phyloP scores from a whole-genome alignment of 2,329 filamentous ascomycete genomes.

The Fusarium begoniae region DNA sequence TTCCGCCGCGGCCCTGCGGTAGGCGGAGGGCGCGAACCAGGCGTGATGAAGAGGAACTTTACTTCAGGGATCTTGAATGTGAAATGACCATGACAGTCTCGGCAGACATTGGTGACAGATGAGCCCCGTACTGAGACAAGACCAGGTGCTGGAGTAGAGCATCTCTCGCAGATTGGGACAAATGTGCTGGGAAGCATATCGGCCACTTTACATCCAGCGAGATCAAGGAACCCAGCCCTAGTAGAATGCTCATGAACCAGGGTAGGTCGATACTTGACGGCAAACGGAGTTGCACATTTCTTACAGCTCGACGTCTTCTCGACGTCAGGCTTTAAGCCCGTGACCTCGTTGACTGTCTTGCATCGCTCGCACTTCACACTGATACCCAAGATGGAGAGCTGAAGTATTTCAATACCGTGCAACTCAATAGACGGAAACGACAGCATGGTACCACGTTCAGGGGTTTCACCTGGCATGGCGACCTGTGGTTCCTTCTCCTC shows the following conservation, averaged over 20 bases:
- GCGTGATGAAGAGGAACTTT: conserved; percentile 77
- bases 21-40: conserved; percentile 56
- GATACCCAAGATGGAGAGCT: conserved; percentile 72
- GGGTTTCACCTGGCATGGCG: conserved; percentile 37
- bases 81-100: conserved; percentile 82
- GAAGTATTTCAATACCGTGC: conserved; percentile 78
- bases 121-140: conserved; percentile 79
- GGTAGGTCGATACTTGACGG: conserved; percentile 69
- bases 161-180: conserved; percentile 78
- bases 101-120: conserved; percentile 76
- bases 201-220: conserved; percentile 76
- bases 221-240: conserved; percentile 81
- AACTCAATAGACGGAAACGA: conserved; percentile 83
- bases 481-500: conserved; percentile 37
- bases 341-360: conserved; percentile 76
- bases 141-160: conserved; percentile 75
- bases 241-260: conserved; percentile 77
- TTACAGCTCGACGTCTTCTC: conserved; percentile 64
- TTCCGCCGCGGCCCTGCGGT: conserved; percentile 54
- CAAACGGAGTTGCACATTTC: conserved; percentile 65
- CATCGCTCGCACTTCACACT: conserved; percentile 82
- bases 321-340: conserved; percentile 66
- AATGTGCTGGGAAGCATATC: conserved; percentile 85
- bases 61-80: conserved; percentile 81
- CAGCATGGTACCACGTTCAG: conserved; percentile 77